These are phyloP conservation scores for Neurospora sp. DNA, from an alignment of 495 filamentous ascomycete genomes.

Conservation along the genomic window DNA sequence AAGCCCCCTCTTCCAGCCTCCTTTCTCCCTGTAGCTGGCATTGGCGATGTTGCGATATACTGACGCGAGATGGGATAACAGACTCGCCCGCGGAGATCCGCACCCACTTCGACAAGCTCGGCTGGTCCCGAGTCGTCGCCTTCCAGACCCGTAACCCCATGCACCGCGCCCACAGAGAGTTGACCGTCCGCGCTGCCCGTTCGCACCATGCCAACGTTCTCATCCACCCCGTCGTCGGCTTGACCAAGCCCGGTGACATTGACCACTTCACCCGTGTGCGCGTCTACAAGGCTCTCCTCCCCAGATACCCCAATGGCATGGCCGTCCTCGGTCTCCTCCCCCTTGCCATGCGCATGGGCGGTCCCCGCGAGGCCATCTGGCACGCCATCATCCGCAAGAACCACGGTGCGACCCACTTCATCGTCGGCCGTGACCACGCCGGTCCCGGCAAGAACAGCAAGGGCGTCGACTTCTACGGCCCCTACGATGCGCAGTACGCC, in stretches of 20 bases:
- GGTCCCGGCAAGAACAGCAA: slow-evolving; percentile 95
- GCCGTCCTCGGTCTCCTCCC: slow-evolving; percentile 92
- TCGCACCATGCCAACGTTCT: slow-evolving; percentile 94
- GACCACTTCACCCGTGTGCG: slow-evolving; percentile 99
- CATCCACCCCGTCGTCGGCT: slow-evolving; percentile 95
- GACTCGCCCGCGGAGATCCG: slow-evolving; percentile 93
- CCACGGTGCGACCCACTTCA: slow-evolving; percentile 98
- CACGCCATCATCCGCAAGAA: slow-evolving; percentile 99
- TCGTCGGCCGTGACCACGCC: slow-evolving; percentile 95
- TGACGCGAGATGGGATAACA: slow-evolving; percentile 22
- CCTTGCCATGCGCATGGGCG: slow-evolving; percentile 98
- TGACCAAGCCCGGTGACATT: slow-evolving; percentile 98
- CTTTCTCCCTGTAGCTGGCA: background rate
- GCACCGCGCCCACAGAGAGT: slow-evolving; percentile 94
- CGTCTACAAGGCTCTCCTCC: slow-evolving; percentile 93
- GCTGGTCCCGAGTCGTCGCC: slow-evolving; percentile 91
- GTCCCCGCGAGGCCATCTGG: slow-evolving; percentile 97
- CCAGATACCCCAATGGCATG: slow-evolving; percentile 98
- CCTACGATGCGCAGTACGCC: slow-evolving; percentile 95
- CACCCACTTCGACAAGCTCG: slow-evolving; percentile 96
- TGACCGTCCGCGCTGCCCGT: slow-evolving; percentile 93
- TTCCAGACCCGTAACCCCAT: slow-evolving; percentile 99
- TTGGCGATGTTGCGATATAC: background rate
- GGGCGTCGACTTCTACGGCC: slow-evolving; percentile 94
- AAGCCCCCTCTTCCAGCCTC: background rate